Evolutionary conservation across 306 rosid genomes (phyloP).

Genomic region (Trichosanthes truncata): DNA sequence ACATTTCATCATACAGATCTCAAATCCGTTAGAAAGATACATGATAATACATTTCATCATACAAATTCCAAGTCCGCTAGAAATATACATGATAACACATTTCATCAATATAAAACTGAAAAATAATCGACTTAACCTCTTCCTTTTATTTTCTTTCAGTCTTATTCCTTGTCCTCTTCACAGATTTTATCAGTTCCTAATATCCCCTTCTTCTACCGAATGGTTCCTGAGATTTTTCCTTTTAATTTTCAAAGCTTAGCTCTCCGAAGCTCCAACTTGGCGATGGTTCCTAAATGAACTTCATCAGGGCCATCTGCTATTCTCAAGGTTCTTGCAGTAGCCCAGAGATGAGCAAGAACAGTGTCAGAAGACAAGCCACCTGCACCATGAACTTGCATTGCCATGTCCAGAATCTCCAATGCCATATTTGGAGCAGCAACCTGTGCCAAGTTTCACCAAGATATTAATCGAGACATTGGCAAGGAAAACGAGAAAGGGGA

Average conservation of each 20-base stretch:
- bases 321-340: conserved; percentile 73
- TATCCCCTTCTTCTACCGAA: background rate
- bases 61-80: background rate
- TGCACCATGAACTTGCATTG: conserved; percentile 94
- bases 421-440: conserved; percentile 94
- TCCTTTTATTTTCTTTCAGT: background rate
- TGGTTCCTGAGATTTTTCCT: background rate
- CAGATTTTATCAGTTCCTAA: background rate
- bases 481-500: background rate
- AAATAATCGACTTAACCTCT: background rate
- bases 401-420: conserved; percentile 79
- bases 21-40: background rate
- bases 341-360: conserved; percentile 91
- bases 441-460: conserved; percentile 32
- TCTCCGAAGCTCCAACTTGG: conserved; percentile 66
- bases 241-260: conserved; percentile 53
- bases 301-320: conserved; percentile 98
- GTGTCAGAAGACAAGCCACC: conserved; percentile 86
- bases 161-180: background rate
- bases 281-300: conserved; percentile 93
- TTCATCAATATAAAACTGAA: background rate
- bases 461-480: no score
- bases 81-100: background rate
- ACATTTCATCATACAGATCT: background rate
- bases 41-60: background rate